Evolutionary conservation across 441 rosid species (phyloP), one percentile per base, ranked within the genome.

Genomic region (Arabidopsis hybrid): DNA sequence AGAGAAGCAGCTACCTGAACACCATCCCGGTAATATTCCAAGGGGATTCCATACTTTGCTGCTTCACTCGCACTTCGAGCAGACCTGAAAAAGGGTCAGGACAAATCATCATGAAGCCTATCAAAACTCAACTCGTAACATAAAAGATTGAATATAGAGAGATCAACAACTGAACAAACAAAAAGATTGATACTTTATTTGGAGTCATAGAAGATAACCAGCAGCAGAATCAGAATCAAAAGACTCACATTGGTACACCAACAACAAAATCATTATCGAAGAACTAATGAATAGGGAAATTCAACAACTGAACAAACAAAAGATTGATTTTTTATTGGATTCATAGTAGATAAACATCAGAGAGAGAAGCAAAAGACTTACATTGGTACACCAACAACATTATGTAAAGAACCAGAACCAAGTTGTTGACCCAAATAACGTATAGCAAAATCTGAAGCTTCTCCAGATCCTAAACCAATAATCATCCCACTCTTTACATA

Each of bases 401-500:
- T 78, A 67, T 79, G 47, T 65, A 88, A 51, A 55, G 83, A 80
- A 56, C 97, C 96, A 2, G 83, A 72, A 59, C 86, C 87, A 81
- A 90, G 89, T 75, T 80, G 90, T 29, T 57, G 85, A 69, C 96
- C 91, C 80, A 92, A 72, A 86, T 92, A 90, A 64, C 82, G 83
- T 68, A 89, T 90, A 62, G 94, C 96, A 81, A 92, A 45, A 65
- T 74, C 80, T 60, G 96, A 89, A 71, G 92, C 91, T 26, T 73
- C 79, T 62, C 97, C 97, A 73, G 90, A 85, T 69, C 97, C 97
- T 80, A 92, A 71, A 47, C 97, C 97, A 82, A 92, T 66, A 31
- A 86, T 83, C 97, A 92, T 92, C 50, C 97, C 94, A 84, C 78
- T 87, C 76, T 80, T 74, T 9, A 92, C 58, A 60, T 82, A 84